Percentiles rank a stretch among this genome's conserved stretches.
Evolutionary conservation across 495 filamentous ascomycete species (phyloP).

Genomic region (Penicillium lagena): DNA sequence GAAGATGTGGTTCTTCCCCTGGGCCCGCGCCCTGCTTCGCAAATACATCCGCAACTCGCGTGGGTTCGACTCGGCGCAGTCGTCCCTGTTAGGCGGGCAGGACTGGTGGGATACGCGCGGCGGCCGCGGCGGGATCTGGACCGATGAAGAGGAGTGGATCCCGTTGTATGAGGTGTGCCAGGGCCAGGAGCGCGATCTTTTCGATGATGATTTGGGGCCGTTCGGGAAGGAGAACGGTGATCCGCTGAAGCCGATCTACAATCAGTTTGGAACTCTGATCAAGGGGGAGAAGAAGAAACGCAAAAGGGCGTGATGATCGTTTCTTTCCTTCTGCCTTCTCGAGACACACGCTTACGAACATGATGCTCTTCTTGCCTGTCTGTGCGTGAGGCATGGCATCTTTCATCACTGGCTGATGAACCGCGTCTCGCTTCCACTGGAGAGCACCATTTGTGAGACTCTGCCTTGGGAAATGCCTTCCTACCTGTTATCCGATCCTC

Average conservation of each 20-base stretch:
- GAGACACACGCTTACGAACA: no score
- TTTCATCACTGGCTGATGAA: no score
- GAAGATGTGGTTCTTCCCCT: conserved; percentile 52
- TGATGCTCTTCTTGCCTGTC: no score
- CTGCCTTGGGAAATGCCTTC: no score
- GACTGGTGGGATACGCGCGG: conserved; percentile 49
- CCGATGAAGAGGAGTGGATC: conserved; percentile 47
- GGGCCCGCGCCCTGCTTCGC: conserved; percentile 44
- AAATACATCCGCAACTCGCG: conserved; percentile 41
- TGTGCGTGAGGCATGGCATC: no score
- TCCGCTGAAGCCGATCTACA: conserved; percentile 52
- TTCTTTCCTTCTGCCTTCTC: no score
- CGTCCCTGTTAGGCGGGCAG: conserved; percentile 41
- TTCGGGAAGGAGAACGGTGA: conserved; percentile 57
- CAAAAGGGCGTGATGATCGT: neutral
- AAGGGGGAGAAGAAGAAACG: conserved; percentile 14
- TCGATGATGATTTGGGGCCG: conserved; percentile 35
- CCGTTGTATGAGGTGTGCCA: conserved; percentile 48
- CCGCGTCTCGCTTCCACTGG: no score
- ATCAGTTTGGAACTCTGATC: conserved; percentile 34
- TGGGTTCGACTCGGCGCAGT: conserved; percentile 36
- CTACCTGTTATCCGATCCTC: no score
- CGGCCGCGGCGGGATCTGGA: conserved; percentile 56
- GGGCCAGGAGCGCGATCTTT: conserved; percentile 42
- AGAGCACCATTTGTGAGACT: no score